Evolutionary conservation across 2,329 filamentous ascomycete genomes (phyloP).

Genomic region (Boeremia lycopersici): DNA sequence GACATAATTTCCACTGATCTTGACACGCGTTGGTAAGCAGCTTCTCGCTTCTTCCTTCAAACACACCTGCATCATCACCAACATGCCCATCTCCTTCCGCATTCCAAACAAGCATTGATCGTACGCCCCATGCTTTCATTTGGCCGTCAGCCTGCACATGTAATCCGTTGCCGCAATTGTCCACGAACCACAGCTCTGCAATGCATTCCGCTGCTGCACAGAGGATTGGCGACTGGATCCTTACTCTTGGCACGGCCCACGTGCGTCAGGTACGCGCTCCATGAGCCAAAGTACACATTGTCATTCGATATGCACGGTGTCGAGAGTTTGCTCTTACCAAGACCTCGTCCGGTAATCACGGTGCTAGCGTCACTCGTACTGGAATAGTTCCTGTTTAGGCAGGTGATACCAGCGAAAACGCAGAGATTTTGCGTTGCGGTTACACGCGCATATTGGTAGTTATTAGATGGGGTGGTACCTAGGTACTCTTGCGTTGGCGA

Average conservation of each 20-base stretch:
- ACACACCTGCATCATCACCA: no score
- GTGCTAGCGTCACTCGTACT: constrained; percentile 6
- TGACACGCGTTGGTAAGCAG: no score
- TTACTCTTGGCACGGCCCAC: constrained; percentile 13
- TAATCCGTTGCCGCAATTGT: neutral
- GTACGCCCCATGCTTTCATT: neutral
- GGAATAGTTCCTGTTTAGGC: constrained; percentile 4
- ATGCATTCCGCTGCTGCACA: neutral
- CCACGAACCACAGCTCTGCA: constrained; percentile 5
- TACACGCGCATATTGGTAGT: constrained; percentile 9
- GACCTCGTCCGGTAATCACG: constrained; percentile 5
- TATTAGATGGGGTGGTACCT: neutral
- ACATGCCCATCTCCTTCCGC: neutral
- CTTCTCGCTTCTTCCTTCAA: no score
- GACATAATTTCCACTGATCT: no score
- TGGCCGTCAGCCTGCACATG: neutral
- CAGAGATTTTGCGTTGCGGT: constrained; percentile 16
- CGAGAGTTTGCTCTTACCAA: constrained; percentile 4
- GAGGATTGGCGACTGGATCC: constrained; percentile 13
- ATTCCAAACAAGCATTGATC: neutral
- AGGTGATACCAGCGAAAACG: constrained; percentile 7
- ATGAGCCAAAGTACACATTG: neutral
- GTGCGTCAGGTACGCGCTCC: constrained; percentile 13
- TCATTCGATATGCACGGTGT: neutral
- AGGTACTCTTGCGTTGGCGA: neutral